Evolutionary conservation across 2,329 filamentous ascomycete genomes (phyloP).

Genomic region (Neodidymelliopsis sp.): DNA sequence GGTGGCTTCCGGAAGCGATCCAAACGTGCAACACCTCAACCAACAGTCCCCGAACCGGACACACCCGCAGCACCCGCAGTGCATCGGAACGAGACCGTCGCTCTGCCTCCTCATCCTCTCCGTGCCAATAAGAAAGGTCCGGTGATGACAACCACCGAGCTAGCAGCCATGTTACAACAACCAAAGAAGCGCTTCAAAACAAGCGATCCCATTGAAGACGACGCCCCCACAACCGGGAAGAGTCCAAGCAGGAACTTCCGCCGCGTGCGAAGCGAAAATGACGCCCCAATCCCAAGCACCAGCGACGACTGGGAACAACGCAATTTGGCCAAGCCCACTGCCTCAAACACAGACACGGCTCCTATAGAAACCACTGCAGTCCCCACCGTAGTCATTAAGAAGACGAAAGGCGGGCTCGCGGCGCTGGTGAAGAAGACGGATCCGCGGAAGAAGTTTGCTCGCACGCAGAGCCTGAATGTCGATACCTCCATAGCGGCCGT

Average conservation of each 20-base stretch:
- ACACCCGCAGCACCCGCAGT: background rate
- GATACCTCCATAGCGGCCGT: conserved; percentile 25
- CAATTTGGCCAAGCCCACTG: conserved; percentile 28
- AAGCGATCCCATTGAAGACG: conserved; percentile 37
- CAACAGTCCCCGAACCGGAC: background rate
- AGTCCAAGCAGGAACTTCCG: conserved; percentile 27
- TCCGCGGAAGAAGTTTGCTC: conserved; percentile 38
- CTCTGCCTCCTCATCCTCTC: conserved; percentile 30
- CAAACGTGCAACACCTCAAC: conserved; percentile 16
- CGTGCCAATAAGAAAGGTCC: conserved; percentile 27
- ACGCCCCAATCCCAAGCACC: conserved; percentile 41
- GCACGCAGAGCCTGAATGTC: conserved; percentile 38
- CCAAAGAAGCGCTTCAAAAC: conserved; percentile 21
- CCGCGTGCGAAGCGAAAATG: conserved; percentile 43
- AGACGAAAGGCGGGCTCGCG: conserved; percentile 31
- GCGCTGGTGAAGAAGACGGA: conserved; percentile 43
- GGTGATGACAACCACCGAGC: conserved; percentile 40
- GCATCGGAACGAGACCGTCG: conserved; percentile 20
- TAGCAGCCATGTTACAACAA: conserved; percentile 34
- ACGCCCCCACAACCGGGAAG: background rate
- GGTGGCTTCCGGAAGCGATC: conserved; percentile 37
- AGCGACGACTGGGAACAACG: conserved; percentile 40
- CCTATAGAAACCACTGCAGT: background rate
- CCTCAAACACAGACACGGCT: background rate
- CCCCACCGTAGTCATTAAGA: conserved; percentile 5